A percentile compares a stretch with the other conserved stretches of the same genome.
These are phyloP conservation scores for Plectosphaerella sp. DNA, from an alignment of 2,329 filamentous ascomycete genomes.

Conservation along the genomic window DNA sequence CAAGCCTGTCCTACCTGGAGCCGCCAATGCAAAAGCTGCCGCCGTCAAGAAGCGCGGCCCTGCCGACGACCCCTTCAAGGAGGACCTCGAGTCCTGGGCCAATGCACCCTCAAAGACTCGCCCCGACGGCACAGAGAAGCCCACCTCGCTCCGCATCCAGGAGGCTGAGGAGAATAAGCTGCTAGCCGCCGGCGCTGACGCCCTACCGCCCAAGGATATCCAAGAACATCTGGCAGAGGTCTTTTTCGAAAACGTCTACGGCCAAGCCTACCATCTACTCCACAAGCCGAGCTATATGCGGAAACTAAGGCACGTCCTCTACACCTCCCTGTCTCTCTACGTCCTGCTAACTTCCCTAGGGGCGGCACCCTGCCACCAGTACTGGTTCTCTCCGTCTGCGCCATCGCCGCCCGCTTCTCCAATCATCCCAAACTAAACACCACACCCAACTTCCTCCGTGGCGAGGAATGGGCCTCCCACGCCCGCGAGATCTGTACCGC, in stretches of 20 bases:
- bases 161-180: conserved; percentile 73
- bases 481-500: conserved; percentile 84
- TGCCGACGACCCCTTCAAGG: conserved; percentile 82
- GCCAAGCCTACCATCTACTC: conserved; percentile 88
- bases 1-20: conserved; percentile 67
- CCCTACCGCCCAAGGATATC: conserved; percentile 77
- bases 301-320: conserved; percentile 58
- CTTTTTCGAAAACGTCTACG: conserved; percentile 94
- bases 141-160: conserved; percentile 52
- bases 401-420: conserved; percentile 91
- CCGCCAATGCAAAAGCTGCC: conserved; percentile 30
- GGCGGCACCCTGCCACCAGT: conserved; percentile 81
- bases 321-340: background rate
- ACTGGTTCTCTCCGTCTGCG: conserved; percentile 87
- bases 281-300: conserved; percentile 98
- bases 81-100: conserved; percentile 78
- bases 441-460: conserved; percentile 77
- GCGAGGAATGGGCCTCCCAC: conserved; percentile 84
- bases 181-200: conserved; percentile 75
- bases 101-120: conserved; percentile 50
- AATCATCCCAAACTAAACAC: conserved; percentile 76
- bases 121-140: conserved; percentile 40
- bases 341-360: conserved; percentile 36
- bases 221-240: conserved; percentile 92
- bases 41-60: conserved; percentile 66